Evolutionary conservation across 441 rosid species (phyloP).

Genomic region (Corymbia calophylla): DNA sequence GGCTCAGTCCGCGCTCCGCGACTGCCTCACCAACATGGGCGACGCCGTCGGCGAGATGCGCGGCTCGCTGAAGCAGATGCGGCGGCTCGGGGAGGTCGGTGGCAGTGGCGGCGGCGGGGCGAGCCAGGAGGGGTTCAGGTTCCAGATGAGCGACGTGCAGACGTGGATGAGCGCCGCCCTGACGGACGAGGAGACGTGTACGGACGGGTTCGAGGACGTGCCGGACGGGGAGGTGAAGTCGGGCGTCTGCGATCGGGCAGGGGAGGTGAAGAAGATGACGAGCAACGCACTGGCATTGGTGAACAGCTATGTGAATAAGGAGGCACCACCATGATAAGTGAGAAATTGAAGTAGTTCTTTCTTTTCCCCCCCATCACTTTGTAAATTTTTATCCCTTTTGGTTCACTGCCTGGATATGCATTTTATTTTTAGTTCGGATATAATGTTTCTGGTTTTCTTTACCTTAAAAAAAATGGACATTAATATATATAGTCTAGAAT

Average conservation of each 20-base stretch:
- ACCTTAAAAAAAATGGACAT: neutral
- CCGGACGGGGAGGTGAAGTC: conserved; percentile 34
- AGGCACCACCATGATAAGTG: conserved; percentile 17
- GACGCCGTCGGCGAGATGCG: neutral
- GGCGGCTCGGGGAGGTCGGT: neutral
- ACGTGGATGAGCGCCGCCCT: conserved; percentile 96
- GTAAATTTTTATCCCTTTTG: neutral
- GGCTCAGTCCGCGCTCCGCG: neutral
- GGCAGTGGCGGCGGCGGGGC: neutral
- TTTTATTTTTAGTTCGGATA: neutral
- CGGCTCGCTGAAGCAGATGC: neutral
- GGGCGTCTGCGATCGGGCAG: conserved; percentile 32
- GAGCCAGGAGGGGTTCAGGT: neutral
- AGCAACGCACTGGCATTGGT: conserved; percentile 86
- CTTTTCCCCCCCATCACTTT: neutral
- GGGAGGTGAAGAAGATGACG: conserved; percentile 46
- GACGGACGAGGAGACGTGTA: conserved; percentile 86
- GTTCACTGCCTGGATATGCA: neutral
- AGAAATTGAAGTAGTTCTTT: neutral
- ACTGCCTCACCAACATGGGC: neutral
- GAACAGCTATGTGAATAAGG: conserved; percentile 49
- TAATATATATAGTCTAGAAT: neutral
- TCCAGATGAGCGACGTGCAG: conserved; percentile 74
- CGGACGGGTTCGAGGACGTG: conserved; percentile 71
- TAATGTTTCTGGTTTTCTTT: neutral